Base-by-base conservation (phyloP, 2,329 filamentous ascomycete species). In the Lecanicillium sp. region DNA sequence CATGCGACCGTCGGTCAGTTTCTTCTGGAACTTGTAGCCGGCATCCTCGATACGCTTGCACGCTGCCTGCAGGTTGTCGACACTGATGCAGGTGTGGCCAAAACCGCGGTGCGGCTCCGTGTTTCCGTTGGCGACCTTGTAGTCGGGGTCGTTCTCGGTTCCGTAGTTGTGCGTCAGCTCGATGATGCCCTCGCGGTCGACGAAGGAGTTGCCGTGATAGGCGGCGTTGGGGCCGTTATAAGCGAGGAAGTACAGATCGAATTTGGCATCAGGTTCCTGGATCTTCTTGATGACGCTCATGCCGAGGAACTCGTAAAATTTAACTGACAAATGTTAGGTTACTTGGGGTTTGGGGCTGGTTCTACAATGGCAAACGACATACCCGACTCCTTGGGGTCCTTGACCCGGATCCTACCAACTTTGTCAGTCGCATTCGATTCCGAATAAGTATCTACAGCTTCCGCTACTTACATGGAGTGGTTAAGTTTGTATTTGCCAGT, bases 21-120 rank as follows among this genome's bases (percentile, higher is more conserved):
- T 94, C 81, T 97, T 97, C 75, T 97, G 89, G 70, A 97, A 98
- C 54, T 78, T 79, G 70, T 95, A 95, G 0, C 90, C 90, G 6
- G 86, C 90, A 62, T 91, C 86, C 66, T 95, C 89, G 52, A 98
- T 78, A 49, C 90, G 79, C 72, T 90, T 74, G 73, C 93, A 97
- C 2, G 91, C 90, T 3, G 86, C 88, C 70, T 95, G 87, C 54
- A 96, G 84, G 65, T 88, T 83, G 68, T 90, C 86, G 42, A 90
- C 86, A 43, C 79, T 81, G 63, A 97, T 83, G 60, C 87, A 91
- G 19, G 90, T 81, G 66, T 97, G 91, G 3, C 90, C 90, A 62
- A 93, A 90, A 2, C 86, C 86, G 45, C 83, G 85, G 65, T 87
- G 71, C 3, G 90, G 90, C 54, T 96, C 91, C n/a, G 75, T 79